Evolutionary conservation across 306 rosid species (phyloP), one percentile per base, ranked within the genome.

Genomic region (Ormosia emarginata): DNA sequence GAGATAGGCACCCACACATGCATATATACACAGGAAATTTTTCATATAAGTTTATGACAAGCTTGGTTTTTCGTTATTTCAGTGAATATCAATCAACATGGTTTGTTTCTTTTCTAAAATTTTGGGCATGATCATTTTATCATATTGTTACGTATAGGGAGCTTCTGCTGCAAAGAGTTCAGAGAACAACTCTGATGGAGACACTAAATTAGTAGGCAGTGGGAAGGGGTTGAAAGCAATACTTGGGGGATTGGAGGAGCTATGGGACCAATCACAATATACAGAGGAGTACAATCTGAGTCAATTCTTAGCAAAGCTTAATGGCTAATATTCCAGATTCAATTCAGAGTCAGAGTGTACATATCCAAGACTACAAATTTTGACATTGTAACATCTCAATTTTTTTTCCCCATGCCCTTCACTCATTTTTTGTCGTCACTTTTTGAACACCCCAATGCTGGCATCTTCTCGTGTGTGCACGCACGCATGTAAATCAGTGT

Each of bases 181-280:
- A 8, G 92, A 92, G 67, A 82, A 75, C 41, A 83, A 74, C 37
- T 17, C 80, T 0, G 92, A 90, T 36, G 92, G 85, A 67, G 99
- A 87, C 40, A 9, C 84, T 5, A 94, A 90, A 77, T 65, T 84
- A 59, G 74, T 34, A 58, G 97, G 96, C 24, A 74, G 88, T 6
- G 94, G 91, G 64, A 95, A 93, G 90, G 97, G 99, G 56, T 76
- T 95, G 81, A 95, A 95, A 89, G 90, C 98, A 69, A 88, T 95
- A 68, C 99, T 93, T 15, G 98, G 98, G 59, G 96, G 98, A 83
- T 88, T 95, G 74, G 99, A 89, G 77, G 99, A 95, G 82, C 92
- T 93, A 32, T 95, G 99, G 99, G 99, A 93, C 84, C 92, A 93
- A 52, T 93, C 99, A 34, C 99, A 95, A 41, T 95, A 95, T 87